Evolutionary conservation across 345 rosid genomes (phyloP).

Genomic region (Bruguiera sexangula): DNA sequence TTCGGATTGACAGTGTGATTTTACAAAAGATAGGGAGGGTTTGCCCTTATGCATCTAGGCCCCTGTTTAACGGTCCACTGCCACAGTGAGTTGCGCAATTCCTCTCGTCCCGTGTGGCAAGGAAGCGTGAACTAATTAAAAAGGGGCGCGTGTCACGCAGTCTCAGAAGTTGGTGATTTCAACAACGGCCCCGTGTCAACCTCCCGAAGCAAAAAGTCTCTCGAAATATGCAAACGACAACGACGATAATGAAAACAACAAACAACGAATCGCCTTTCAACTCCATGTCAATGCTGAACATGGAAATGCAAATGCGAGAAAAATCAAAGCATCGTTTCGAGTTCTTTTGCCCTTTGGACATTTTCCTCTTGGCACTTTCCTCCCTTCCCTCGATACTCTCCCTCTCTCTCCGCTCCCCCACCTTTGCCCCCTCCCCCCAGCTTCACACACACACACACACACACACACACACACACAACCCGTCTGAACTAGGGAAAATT

Average conservation of each 20-base stretch:
- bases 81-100: no score
- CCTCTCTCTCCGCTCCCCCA: background rate
- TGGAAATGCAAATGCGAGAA: constrained; percentile 16
- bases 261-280: constrained; percentile 42
- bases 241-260: constrained; percentile 26
- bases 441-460: no score
- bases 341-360: constrained; percentile 43
- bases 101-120: no score
- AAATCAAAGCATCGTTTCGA: constrained; percentile 28
- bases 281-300: constrained; percentile 29
- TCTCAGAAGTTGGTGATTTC: constrained; percentile 14
- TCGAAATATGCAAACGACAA: constrained; percentile 38
- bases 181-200: constrained; percentile 23
- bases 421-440: no score
- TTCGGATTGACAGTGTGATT: no score
- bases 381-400: constrained; percentile 38
- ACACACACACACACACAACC: no score
- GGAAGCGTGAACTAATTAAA: no score
- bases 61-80: constrained; percentile 1
- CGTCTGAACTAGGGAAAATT: no score
- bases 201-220: background rate
- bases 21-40: no score
- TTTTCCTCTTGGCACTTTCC: constrained; percentile 54
- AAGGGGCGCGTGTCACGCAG: background rate
- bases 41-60: background rate